A percentile compares a stretch with the other conserved stretches of the same genome.
Evolutionary conservation across 2,329 filamentous ascomycete genomes (phyloP).

Genomic region (Fusarium lateritium): DNA sequence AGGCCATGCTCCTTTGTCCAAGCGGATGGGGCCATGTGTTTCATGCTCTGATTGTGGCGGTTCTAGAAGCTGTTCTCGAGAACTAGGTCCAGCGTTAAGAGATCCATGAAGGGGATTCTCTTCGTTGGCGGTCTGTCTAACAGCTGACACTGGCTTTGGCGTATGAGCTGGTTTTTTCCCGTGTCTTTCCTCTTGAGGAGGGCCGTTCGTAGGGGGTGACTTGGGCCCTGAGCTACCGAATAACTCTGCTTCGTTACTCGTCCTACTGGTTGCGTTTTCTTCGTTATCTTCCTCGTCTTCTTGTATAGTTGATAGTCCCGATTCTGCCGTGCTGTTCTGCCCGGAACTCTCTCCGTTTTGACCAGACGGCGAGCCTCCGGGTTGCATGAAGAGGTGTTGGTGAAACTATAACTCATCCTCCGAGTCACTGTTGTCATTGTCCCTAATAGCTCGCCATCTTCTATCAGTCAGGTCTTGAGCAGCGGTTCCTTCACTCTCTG

Average conservation of each 20-base stretch:
- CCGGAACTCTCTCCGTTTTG: background rate
- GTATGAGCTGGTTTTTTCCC: background rate
- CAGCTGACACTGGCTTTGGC: background rate
- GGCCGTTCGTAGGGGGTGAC: background rate
- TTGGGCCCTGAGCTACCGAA: background rate
- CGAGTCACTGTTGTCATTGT: conserved; percentile 82
- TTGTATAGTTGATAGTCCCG: background rate
- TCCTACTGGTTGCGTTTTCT: background rate
- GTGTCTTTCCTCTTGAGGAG: background rate
- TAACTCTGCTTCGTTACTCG: background rate
- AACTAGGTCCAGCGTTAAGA: background rate
- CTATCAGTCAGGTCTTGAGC: conserved; percentile 89
- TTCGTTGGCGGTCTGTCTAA: background rate
- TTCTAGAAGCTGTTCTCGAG: background rate
- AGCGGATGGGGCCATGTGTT: background rate
- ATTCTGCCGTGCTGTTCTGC: background rate
- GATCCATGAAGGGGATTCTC: background rate
- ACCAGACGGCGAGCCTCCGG: background rate
- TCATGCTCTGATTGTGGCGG: background rate
- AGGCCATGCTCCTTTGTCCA: background rate
- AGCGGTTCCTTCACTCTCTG: conserved; percentile 87
- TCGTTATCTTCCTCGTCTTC: conserved; percentile 10
- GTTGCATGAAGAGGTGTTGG: conserved; percentile 12
- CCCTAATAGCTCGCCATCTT: conserved; percentile 81
- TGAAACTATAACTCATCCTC: conserved; percentile 71